Percentiles rank a stretch among this genome's conserved stretches.
Conservation (phyloP, 208 protist species). For the Crithidia expoeki region DNA sequence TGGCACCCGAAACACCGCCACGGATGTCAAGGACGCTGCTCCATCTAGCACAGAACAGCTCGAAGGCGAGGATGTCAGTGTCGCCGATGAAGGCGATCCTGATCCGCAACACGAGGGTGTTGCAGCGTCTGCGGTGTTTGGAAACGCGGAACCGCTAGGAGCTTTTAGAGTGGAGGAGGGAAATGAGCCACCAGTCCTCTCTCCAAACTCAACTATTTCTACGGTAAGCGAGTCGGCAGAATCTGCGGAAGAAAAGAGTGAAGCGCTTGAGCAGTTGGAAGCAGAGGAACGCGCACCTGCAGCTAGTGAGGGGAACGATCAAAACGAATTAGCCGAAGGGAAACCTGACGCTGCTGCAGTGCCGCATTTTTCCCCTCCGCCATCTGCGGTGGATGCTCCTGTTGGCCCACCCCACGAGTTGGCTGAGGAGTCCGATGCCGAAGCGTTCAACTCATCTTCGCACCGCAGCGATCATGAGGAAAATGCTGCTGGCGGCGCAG, state of each 20-base stretch:
- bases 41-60: no score
- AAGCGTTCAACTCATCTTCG: neutral
- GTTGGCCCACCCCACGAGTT: neutral
- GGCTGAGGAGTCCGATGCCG: neutral
- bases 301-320: neutral
- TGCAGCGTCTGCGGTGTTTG: neutral
- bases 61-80: no score
- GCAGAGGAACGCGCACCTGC: no score
- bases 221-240: neutral
- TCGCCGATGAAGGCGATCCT: neutral
- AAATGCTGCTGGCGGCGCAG: neutral
- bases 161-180: neutral
- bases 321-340: neutral
- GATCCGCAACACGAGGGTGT: neutral
- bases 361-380: neutral
- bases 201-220: neutral
- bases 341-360: neutral
- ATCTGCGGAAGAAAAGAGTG: neutral
- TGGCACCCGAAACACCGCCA: no score
- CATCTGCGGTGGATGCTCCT: neutral
- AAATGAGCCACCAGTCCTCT: neutral
- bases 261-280: no score
- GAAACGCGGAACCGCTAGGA: neutral
- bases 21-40: no score
- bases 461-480: neutral